Conservation (phyloP, 768 basidiomycete species). For the Suillus luteus region DNA sequence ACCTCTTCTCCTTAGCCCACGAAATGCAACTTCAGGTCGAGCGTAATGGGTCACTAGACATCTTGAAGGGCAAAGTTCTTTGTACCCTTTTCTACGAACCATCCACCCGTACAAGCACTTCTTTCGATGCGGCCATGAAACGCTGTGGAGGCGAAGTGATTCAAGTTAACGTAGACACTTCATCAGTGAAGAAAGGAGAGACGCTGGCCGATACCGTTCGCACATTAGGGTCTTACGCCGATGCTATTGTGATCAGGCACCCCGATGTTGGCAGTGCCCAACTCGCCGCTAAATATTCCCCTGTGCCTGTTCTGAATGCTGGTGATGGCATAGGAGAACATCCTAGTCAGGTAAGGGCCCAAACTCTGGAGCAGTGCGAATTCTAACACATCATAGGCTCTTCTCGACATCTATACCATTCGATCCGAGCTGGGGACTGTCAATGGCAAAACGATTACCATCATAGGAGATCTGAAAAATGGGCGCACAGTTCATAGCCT, state of each 20-base stretch:
- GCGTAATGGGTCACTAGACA: slow-evolving; percentile 82
- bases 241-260: slow-evolving; percentile 93
- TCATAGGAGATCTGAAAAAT: slow-evolving; percentile 96
- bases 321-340: slow-evolving; percentile 98
- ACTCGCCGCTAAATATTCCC: slow-evolving; percentile 92
- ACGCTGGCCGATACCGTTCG: slow-evolving; percentile 90
- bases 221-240: slow-evolving; percentile 92
- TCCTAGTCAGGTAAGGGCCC: slow-evolving; percentile 76
- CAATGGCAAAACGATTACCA: slow-evolving; percentile 90
- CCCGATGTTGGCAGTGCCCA: slow-evolving; percentile 95
- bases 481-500: slow-evolving; percentile 97
- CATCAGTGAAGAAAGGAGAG: slow-evolving; percentile 94
- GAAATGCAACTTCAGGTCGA: slow-evolving; percentile 98
- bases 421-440: slow-evolving; percentile 97
- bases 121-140: slow-evolving; percentile 99
- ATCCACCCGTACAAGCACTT: slow-evolving; percentile 92
- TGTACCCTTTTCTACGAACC: slow-evolving; percentile 96
- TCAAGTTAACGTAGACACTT: slow-evolving; percentile 75
- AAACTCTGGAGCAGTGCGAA: slow-evolving; percentile 7
- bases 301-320: slow-evolving; percentile 94
- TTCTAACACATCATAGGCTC: slow-evolving; percentile 48
- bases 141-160: slow-evolving; percentile 95
- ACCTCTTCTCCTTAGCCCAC: slow-evolving; percentile 90
- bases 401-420: slow-evolving; percentile 91
- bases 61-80: slow-evolving; percentile 88